phyloP scores from a whole-genome alignment of 2,329 filamentous ascomycete genomes.

The Penicillium freii region DNA sequence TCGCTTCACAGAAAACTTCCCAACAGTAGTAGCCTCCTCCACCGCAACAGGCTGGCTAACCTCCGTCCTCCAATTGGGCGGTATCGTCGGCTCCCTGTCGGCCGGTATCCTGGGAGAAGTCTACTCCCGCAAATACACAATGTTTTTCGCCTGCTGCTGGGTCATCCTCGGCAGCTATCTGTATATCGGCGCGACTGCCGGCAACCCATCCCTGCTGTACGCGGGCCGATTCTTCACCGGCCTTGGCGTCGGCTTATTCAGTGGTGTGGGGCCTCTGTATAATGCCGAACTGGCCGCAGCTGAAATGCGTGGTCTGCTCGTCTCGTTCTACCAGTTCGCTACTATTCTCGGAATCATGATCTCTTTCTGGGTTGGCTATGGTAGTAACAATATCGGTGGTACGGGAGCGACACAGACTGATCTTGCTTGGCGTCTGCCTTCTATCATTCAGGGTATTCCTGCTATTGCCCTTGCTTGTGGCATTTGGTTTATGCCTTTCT shows the following conservation, averaged over 20 bases:
- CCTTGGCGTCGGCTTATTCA: conserved; percentile 35
- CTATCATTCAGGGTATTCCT: conserved; percentile 47
- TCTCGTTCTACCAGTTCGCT: conserved; percentile 36
- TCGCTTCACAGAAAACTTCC: conserved; percentile 49
- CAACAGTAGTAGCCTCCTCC: conserved; percentile 44
- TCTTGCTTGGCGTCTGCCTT: conserved; percentile 48
- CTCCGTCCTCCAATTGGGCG: conserved; percentile 54
- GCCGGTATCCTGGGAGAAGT: conserved; percentile 51
- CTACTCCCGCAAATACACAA: conserved; percentile 52
- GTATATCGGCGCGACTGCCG: conserved; percentile 27
- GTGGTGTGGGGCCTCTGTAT: conserved; percentile 48
- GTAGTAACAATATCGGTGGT: conserved; percentile 43
- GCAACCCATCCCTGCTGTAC: conserved; percentile 26
- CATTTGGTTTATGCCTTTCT: conserved; percentile 53
- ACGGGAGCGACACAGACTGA: conserved; percentile 32
- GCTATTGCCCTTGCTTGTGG: conserved; percentile 36
- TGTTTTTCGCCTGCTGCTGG: conserved; percentile 52
- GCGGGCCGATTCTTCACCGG: conserved; percentile 34
- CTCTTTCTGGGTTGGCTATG: conserved; percentile 42
- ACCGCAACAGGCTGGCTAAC: conserved; percentile 46
- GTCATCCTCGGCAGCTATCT: conserved; percentile 46
- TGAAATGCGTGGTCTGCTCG: conserved; percentile 34
- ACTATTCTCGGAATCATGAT: conserved; percentile 38
- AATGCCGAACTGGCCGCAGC: conserved; percentile 49
- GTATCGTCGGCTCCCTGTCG: conserved; percentile 44